Conservation (phyloP, 1,139 yeast genomes). For the Saccharomyces hybrid region DNA sequence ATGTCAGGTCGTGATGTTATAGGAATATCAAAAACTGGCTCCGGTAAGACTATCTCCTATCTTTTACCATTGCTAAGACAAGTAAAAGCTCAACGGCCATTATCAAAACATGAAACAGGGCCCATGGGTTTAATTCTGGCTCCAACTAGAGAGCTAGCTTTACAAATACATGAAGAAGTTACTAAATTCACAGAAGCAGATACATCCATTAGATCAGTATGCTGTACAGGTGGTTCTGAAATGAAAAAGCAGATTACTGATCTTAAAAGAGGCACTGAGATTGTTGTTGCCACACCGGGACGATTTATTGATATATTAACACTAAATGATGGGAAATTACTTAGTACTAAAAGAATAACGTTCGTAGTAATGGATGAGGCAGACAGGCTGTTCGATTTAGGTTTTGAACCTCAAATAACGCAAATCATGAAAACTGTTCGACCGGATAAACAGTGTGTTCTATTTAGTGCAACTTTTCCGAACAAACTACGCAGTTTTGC, state of each 20-base stretch:
- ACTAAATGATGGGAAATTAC: constrained; percentile 73
- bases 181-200: constrained; percentile 48
- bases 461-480: constrained; percentile 94
- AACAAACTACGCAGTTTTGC: constrained; percentile 72
- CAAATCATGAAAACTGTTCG: constrained; percentile 72
- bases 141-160: constrained; percentile 90
- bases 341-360: constrained; percentile 63
- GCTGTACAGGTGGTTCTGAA: constrained; percentile 94
- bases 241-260: constrained; percentile 77
- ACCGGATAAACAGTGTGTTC: constrained; percentile 85
- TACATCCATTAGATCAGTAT: constrained; percentile 45
- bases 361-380: constrained; percentile 92
- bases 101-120: constrained; percentile 48
- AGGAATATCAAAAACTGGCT: constrained; percentile 94
- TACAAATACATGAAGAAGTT: constrained; percentile 72
- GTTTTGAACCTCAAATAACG: constrained; percentile 93
- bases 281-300: constrained; percentile 94
- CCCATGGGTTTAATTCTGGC: constrained; percentile 78
- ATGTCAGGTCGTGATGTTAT: constrained; percentile 88
- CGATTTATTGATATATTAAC: constrained; percentile 83
- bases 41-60: constrained; percentile 91
- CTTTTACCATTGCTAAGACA: constrained; percentile 79
- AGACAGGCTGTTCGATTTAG: constrained; percentile 94
- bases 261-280: constrained; percentile 69
- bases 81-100: constrained; percentile 59